Evolutionary conservation across 768 basidiomycete genomes (phyloP), one percentile per base, ranked within the genome.

Genomic region (Cyclocybe cylindracea): DNA sequence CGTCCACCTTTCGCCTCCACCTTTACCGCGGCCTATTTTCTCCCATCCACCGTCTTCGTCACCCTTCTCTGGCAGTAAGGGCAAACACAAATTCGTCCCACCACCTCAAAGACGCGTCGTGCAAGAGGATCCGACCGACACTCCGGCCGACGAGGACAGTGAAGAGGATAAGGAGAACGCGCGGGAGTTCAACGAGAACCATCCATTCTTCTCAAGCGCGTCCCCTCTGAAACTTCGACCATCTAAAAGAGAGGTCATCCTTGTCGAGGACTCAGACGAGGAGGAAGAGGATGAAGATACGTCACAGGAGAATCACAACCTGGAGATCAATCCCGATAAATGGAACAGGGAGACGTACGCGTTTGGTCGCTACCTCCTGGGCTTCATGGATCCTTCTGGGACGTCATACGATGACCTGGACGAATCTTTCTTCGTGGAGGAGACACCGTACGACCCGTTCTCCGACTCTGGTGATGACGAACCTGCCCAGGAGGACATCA

Each of bases 1-100:
- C 29, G 71, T 75, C 14, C 66, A 67, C 41, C 66, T 80, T 10
- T 60, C 67, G 7, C 66, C 67, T 7, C 50, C 59, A 8, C 61
- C 63, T 11, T 51, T 64, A 0, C 65, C 64, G 1, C 55, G 58
- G 1, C 62, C 59, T 1, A 38, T 59, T 9, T 65, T 66, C 54
- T 10, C 38, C 51, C 45, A 7, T 49, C 48, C 32, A 51, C 47
- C 37, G 46, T 44, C n/a, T 50, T 36, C 19, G 46, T 46, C 39
- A n/a, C 34, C 38, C 4, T 11, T 32, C 5, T 11, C 8, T 38
- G 39, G 10, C 5, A 19, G 11, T 18, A 48, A 54, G 18, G 38
- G 31, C 39, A 46, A 46, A 19, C 40, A 32, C 5, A 42, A 42
- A 19, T 31, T 35, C 14, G 31, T 35, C 9, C 35, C 24, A 43